Base-by-base conservation (phyloP, 352 stramenopile genomes). In the Thraustotheca clavata region DNA sequence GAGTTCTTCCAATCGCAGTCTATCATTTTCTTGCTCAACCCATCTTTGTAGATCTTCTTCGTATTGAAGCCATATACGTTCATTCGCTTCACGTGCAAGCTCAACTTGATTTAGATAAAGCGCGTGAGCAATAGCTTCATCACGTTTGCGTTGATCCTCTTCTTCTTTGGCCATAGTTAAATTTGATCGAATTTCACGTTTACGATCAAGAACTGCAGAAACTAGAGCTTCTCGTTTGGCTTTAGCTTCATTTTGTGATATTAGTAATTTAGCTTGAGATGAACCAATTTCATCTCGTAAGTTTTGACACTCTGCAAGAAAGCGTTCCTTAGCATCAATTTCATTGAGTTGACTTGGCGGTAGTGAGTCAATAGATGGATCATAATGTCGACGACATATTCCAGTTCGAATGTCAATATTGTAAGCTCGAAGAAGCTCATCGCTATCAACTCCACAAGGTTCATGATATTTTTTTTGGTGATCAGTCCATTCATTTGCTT, bases 31-130 rank as follows among this genome's bases (percentile, higher is more conserved):
- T 7, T 59, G 68, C 20, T 78, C 57, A 49, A 86, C 50, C 80
- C 80, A 90, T 33, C 69, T 67, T 71, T 73, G 83, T 59, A 74
- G 74, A 54, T 88, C 76, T 43, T 90, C 79, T 59, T 90, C 77
- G 66, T 87, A 90, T 63, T 82, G 75, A 74, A 90, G 86, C 35
- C 72, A 69, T 48, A 81, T 69, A 31, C 60, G 67, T 68, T 90
- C 80, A 29, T 79, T 70, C 35, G 75, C 63, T 67, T 90, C 76
- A 3, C 72, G 75, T 27, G 75, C 70, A 4, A 70, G 52, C 34
- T 86, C 79, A 11, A 75, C 63, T 3, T 67, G 62, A 29, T 66
- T 59, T 36, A 72, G 67, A 43, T 80, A 72, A 0, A 69, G 70
- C 33, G 79, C 67, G 11, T 71, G 72, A 0, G 62, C 76, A 1